phyloP scores from a whole-genome alignment of 1,284 basidiomycete genomes.

The Caloboletus firmus region DNA sequence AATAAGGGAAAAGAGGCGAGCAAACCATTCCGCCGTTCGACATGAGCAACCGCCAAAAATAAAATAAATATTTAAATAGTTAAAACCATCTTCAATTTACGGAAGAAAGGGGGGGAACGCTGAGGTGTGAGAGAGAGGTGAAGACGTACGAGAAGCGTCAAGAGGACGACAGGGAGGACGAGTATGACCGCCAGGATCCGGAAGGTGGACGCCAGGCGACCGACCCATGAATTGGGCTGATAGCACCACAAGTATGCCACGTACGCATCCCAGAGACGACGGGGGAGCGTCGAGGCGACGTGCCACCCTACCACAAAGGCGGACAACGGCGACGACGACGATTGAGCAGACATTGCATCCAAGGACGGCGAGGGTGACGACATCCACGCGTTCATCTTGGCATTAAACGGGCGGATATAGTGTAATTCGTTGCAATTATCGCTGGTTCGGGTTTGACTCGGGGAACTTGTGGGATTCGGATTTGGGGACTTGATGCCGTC shows the following conservation, averaged over 20 bases:
- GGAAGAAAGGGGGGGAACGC: slow-evolving; percentile 5
- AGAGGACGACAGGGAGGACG: slow-evolving; percentile 61
- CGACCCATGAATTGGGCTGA: slow-evolving; percentile 63
- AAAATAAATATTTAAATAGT: slow-evolving; percentile 19
- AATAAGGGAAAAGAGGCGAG: not conserved
- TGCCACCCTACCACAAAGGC: slow-evolving; percentile 11
- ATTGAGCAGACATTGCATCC: not conserved
- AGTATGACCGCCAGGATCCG: slow-evolving; percentile 63
- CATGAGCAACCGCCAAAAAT: not conserved
- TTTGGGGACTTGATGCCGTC: not conserved
- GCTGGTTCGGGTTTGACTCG: not conserved
- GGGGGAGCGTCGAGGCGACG: slow-evolving; percentile 6
- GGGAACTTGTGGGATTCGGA: not conserved
- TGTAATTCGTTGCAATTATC: slow-evolving; percentile 4
- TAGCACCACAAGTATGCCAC: slow-evolving; percentile 63
- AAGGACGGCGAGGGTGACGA: slow-evolving; percentile 9
- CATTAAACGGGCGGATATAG: slow-evolving; percentile 3
- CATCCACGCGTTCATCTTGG: slow-evolving; percentile 12
- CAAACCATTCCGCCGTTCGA: not conserved
- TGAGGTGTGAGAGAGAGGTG: not conserved
- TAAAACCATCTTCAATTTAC: no score
- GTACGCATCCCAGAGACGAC: slow-evolving; percentile 55
- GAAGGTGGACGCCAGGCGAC: slow-evolving; percentile 59
- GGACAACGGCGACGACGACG: not conserved
- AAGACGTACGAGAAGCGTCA: slow-evolving; percentile 61